phyloP scores from a whole-genome alignment of 352 stramenopile genomes.

The Globisporangium megalacanthum region DNA sequence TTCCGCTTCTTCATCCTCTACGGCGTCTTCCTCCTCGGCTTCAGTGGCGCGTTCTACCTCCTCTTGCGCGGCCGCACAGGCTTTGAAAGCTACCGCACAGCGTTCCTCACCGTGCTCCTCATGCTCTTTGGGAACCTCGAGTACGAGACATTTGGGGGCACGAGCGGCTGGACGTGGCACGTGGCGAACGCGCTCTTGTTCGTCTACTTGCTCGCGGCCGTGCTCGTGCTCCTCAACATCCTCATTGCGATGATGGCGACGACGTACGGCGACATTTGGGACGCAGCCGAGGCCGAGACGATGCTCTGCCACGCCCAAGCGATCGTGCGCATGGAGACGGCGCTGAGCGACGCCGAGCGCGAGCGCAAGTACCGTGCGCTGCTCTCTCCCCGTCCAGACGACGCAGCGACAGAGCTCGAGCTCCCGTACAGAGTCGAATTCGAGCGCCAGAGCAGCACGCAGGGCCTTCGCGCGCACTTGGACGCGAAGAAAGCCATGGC shows the following conservation, averaged over 20 bases:
- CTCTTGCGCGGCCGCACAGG: conserved; percentile 46
- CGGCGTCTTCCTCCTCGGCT: conserved; percentile 60
- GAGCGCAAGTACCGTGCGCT: conserved; percentile 5
- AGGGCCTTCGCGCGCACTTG: conserved; percentile 2
- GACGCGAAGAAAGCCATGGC: conserved; percentile 9
- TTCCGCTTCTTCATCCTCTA: conserved; percentile 67
- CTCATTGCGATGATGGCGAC: conserved; percentile 37
- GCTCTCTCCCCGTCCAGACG: neutral
- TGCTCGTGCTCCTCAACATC: conserved; percentile 33
- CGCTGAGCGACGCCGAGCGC: conserved; percentile 2
- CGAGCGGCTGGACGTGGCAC: conserved; percentile 11
- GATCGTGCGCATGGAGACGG: conserved; percentile 19
- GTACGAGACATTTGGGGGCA: conserved; percentile 10
- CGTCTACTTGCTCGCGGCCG: conserved; percentile 15
- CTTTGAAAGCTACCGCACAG: conserved; percentile 47
- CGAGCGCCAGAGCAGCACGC: conserved; percentile 7
- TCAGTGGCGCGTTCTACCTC: conserved; percentile 68
- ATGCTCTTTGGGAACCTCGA: conserved; percentile 67
- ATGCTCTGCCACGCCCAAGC: conserved; percentile 14
- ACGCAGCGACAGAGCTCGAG: neutral
- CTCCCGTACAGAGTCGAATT: neutral
- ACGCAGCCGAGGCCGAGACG: conserved; percentile 11
- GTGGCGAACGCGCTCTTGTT: conserved; percentile 14
- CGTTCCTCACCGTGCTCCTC: conserved; percentile 70
- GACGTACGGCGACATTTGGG: conserved; percentile 19